Conservation (phyloP, 768 basidiomycete species). For the Auricularia cornea region DNA sequence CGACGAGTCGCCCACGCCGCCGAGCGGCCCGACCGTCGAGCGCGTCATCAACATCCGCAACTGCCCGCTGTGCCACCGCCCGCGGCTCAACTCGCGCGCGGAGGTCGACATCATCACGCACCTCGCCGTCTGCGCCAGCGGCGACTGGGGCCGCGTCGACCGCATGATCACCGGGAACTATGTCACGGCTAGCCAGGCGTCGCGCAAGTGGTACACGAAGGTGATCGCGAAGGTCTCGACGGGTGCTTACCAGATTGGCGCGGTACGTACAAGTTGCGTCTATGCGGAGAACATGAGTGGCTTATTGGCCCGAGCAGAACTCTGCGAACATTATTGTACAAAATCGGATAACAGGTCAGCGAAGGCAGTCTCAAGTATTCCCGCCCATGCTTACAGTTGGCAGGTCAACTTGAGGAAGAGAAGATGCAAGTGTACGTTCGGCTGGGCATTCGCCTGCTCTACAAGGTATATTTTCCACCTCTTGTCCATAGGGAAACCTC, state of each 20-base stretch:
- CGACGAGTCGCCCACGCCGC: constrained; percentile 18
- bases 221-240: constrained; percentile 77
- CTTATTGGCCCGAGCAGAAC: constrained; percentile 43
- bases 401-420: constrained; percentile 80
- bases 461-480: constrained; percentile 55
- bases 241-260: constrained; percentile 85
- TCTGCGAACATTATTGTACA: constrained; percentile 98
- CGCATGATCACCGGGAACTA: constrained; percentile 89
- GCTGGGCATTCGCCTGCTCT: constrained; percentile 84
- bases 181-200: constrained; percentile 89
- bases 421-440: constrained; percentile 96
- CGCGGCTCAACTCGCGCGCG: constrained; percentile 73
- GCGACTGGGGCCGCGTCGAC: constrained; percentile 87
- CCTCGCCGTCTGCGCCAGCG: constrained; percentile 89
- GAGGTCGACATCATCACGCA: constrained; percentile 96
- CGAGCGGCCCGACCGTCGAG: constrained; percentile 37
- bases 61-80: constrained; percentile 89
- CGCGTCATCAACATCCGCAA: constrained; percentile 92
- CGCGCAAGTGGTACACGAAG: constrained; percentile 95
- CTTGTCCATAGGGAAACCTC: too few species aligned
- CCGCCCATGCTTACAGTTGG: too few species aligned
- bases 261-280: constrained; percentile 48
- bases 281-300: neutral
- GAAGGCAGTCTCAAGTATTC: too few species aligned
- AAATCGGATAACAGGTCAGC: constrained; percentile 69